These are phyloP conservation scores for Cyathus striatus DNA, from an alignment of 768 basidiomycete genomes.

Conservation along the genomic window DNA sequence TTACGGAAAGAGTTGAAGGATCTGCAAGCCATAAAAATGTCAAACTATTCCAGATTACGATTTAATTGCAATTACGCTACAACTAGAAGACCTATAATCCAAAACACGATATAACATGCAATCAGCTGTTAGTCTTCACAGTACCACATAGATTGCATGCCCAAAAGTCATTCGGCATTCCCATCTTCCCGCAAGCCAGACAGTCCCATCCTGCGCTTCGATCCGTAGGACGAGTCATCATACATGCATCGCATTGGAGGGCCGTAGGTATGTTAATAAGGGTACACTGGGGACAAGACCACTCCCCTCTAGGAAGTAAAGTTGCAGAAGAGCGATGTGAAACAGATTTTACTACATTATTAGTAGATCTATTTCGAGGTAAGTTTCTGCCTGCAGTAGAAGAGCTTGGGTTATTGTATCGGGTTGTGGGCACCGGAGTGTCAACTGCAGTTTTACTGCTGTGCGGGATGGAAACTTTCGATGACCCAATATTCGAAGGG, in stretches of 20 bases:
- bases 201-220: constrained; percentile 56
- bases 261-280: constrained; percentile 48
- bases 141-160: constrained; percentile 70
- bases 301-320: constrained; percentile 20
- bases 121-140: constrained; percentile 44
- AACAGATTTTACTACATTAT: neutral
- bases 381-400: neutral
- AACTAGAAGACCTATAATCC: neutral
- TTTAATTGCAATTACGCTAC: too few species aligned
- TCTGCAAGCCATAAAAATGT: constrained; percentile 30
- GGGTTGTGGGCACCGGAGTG: too few species aligned
- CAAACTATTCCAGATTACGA: constrained; percentile 39
- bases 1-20: constrained; percentile 20
- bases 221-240: constrained; percentile 22
- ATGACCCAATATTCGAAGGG: constrained; percentile 13
- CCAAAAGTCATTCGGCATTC: constrained; percentile 65
- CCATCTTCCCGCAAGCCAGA: constrained; percentile 53
- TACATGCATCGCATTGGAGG: constrained; percentile 61
- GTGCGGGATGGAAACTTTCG: constrained; percentile 11
- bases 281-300: constrained; percentile 61
- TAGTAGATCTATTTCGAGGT: neutral
- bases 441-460: neutral
- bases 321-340: neutral
- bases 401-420: neutral
- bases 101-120: neutral